phyloP scores from a whole-genome alignment of 106 monocot genomes.

The Triglochin maritima region DNA sequence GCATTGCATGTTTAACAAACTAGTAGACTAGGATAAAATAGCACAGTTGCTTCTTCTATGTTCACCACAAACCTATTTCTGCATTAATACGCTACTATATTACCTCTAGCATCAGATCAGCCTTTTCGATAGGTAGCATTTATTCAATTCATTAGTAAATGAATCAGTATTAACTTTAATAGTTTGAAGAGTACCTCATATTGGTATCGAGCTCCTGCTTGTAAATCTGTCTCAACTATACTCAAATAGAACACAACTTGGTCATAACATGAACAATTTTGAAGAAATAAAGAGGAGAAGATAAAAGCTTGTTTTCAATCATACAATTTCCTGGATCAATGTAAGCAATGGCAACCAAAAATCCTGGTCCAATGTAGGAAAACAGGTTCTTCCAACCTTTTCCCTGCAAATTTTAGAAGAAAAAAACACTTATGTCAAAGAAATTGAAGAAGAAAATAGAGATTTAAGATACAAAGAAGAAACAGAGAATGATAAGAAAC shows the following conservation, averaged over 20 bases:
- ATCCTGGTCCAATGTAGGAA: slow-evolving; percentile 79
- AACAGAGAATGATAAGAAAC: background rate
- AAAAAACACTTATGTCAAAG: background rate
- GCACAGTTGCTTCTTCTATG: too few relatives aligned
- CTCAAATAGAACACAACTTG: background rate
- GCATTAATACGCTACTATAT: too few relatives aligned
- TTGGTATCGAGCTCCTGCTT: slow-evolving; percentile 78
- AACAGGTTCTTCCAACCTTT: slow-evolving; percentile 90
- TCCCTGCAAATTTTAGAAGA: slow-evolving; percentile 30
- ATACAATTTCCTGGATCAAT: slow-evolving; percentile 98
- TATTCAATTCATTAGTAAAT: too few relatives aligned
- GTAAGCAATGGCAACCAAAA: slow-evolving; percentile 91
- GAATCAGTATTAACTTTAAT: too few relatives aligned
- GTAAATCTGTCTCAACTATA: slow-evolving; percentile 92
- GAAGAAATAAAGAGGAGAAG: background rate
- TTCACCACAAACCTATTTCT: too few relatives aligned
- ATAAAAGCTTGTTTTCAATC: background rate
- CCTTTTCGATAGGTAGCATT: too few relatives aligned
- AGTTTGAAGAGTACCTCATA: slow-evolving; percentile 48
- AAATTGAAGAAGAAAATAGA: background rate
- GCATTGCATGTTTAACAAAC: too few relatives aligned
- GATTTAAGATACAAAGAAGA: background rate
- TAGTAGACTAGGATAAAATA: too few relatives aligned
- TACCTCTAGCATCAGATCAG: too few relatives aligned
- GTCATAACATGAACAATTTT: background rate